Base-by-base conservation (phyloP, 352 stramenopile species). In the Globisporangium solare region DNA sequence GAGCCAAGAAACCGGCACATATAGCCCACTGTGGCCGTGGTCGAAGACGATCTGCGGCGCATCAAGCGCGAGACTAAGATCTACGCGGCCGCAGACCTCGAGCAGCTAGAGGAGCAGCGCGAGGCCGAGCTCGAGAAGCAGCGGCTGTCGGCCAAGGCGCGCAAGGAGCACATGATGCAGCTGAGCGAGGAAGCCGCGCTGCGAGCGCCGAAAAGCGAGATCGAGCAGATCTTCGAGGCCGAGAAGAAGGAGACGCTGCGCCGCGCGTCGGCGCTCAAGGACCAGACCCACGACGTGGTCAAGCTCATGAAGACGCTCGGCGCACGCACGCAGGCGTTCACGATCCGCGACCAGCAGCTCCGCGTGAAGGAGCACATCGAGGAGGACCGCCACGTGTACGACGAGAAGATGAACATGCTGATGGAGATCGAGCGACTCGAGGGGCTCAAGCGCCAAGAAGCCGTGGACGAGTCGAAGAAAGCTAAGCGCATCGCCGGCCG, bases 351-450 rank as follows among this genome's bases (percentile, higher is more conserved):
- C 66, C 76, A 97, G 64, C 93, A 98, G 63, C 76, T 89, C 11
- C 75, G 86, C 53, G 65, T 89, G 35, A 79, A 87, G 48, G 58
- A 79, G 27, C 68, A 79, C 18, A 63, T 88, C 1, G 79, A 87
- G 64, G 75, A 89, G 8, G 71, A 86, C 12, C 83, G 96, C 24
- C 70, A 88, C 27, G 74, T 96, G 61, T 97, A 98, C 72, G 92
- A 98, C 51, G 78, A 92, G 18, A 89, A 96, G 52, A 96, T 98
- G 86, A 96, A 98, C 53, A 71, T 97, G 46, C 73, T 95, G 46
- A 98, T 98, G 92, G 92, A 98, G 68, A 87, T 98, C 46, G 86
- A 97, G 67, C 85, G 94, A 1, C 76, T 98, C 15, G 80, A 96
- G 58, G 92, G 95, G 17, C 74, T 98, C 2, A 91, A 97, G 61